Evolutionary conservation across 768 basidiomycete genomes (phyloP).

Genomic region (Hygrophorus russula): DNA sequence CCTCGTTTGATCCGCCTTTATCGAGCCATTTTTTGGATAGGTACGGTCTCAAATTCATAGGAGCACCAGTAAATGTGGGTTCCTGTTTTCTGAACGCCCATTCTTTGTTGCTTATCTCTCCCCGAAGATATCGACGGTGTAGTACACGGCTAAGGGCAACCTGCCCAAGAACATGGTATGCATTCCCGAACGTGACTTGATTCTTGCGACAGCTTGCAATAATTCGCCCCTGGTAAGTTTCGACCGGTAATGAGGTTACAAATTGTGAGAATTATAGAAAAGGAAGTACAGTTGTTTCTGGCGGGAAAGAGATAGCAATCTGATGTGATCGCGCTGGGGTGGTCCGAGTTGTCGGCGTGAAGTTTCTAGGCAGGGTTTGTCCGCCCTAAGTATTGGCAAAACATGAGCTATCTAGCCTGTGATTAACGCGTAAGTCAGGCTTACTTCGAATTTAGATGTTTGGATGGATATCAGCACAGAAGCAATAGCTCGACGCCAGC

Average conservation of each 20-base stretch:
- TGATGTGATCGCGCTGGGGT: slow-evolving; percentile 25
- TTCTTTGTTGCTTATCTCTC: too few species aligned
- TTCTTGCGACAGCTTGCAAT: slow-evolving; percentile 8
- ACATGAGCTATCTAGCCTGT: too few species aligned
- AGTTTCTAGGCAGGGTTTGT: slow-evolving; percentile 38
- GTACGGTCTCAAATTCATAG: slow-evolving; percentile 26
- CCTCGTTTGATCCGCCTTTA: slow-evolving; percentile 31
- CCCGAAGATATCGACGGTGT: too few species aligned
- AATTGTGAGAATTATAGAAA: slow-evolving; percentile 24
- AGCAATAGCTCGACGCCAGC: slow-evolving; percentile 37
- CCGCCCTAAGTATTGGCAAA: slow-evolving; percentile 31
- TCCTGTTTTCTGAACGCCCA: too few species aligned
- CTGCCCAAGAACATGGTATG: too few species aligned
- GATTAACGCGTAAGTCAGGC: neutral
- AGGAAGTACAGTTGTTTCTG: slow-evolving; percentile 20
- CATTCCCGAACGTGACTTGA: too few species aligned
- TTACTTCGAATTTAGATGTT: slow-evolving; percentile 23
- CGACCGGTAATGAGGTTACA: too few species aligned
- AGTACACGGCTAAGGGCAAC: too few species aligned
- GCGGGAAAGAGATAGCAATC: slow-evolving; percentile 15
- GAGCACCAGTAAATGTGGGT: too few species aligned
- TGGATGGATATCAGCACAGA: slow-evolving; percentile 23
- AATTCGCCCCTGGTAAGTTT: too few species aligned
- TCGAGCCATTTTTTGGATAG: slow-evolving; percentile 36
- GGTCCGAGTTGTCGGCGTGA: slow-evolving; percentile 21